Evolutionary conservation across 225 moss, liverwort and hornwort genomes (phyloP).

Genomic region (Sphagnum contortum): DNA sequence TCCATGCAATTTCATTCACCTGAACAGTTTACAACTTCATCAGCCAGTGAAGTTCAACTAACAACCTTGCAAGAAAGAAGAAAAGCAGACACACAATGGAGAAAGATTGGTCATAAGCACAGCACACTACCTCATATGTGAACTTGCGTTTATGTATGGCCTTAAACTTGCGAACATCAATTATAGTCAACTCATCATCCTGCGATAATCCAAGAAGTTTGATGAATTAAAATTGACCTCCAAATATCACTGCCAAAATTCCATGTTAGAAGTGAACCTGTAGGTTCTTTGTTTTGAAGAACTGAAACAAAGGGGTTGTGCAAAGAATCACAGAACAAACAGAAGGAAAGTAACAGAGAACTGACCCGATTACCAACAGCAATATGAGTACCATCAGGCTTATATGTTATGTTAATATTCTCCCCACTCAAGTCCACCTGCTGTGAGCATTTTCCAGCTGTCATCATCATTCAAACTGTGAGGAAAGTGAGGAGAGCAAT

Average conservation of each 20-base stretch:
- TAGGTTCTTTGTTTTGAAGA: background rate
- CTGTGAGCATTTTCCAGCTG: constrained; percentile 97
- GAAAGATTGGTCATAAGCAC: too few species aligned
- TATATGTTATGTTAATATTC: constrained; percentile 98
- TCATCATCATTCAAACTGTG: constrained; percentile 9
- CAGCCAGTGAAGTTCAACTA: too few species aligned
- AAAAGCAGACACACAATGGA: too few species aligned
- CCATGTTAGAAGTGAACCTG: background rate
- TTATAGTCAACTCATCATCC: constrained; percentile 97
- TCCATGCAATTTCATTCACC: constrained; percentile 99
- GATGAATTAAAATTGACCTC: background rate
- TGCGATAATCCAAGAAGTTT: constrained; percentile 15
- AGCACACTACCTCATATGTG: constrained; percentile 59
- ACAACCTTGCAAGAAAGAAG: too few species aligned
- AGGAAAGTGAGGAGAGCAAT: background rate
- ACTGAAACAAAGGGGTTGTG: background rate
- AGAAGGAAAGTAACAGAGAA: background rate
- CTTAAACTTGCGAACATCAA: constrained; percentile 96
- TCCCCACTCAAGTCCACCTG: constrained; percentile 99
- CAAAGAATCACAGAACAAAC: constrained; percentile 1
- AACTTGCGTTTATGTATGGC: constrained; percentile 98
- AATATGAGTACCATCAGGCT: constrained; percentile 97
- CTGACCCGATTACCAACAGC: constrained; percentile 99
- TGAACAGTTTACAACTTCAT: constrained; percentile 11
- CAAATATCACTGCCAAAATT: background rate